A percentile compares a stretch with the other conserved stretches of the same genome.
These are phyloP conservation scores for Marasmius oreades DNA, from an alignment of 1,284 basidiomycete genomes.

Conservation along the genomic window DNA sequence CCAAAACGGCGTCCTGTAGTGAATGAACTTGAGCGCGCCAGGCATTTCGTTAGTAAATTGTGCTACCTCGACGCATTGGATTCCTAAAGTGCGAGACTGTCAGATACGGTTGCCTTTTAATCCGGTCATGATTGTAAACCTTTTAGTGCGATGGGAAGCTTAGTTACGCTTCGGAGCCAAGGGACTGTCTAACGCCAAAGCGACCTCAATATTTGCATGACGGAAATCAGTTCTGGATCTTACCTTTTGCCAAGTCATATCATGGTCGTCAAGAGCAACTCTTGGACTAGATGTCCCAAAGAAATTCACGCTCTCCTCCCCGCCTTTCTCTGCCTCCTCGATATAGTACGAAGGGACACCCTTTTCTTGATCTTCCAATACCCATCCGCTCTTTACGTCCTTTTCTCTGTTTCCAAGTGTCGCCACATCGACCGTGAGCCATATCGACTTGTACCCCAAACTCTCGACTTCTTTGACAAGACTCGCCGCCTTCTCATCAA, in stretches of 20 bases:
- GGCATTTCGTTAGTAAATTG: conserved; percentile 13
- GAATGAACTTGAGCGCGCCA: conserved; percentile 37
- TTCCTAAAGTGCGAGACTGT: conserved; percentile 36
- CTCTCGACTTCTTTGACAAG: conserved; percentile 70
- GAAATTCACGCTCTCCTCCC: conserved; percentile 31
- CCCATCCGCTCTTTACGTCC: conserved; percentile 67
- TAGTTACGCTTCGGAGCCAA: conserved; percentile 75
- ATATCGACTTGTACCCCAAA: conserved; percentile 81
- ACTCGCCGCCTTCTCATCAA: conserved; percentile 65
- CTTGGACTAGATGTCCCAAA: conserved; percentile 64
- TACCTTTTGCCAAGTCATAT: conserved; percentile 74
- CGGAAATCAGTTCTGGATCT: not conserved
- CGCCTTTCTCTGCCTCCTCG: conserved; percentile 20
- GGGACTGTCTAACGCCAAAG: conserved; percentile 53
- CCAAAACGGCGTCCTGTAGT: conserved; percentile 75
- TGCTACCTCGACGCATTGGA: conserved; percentile 71
- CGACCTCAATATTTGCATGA: not conserved
- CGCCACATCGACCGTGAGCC: conserved; percentile 88
- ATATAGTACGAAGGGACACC: conserved; percentile 33
- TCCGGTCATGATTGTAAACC: conserved; percentile 35
- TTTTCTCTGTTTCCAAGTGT: conserved; percentile 84
- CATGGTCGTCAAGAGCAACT: conserved; percentile 56
- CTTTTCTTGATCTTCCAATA: conserved; percentile 58
- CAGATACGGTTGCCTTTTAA: not conserved
- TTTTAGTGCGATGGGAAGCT: conserved; percentile 82